Evolutionary conservation across 192 early-diverging fungal species (phyloP).

Genomic region (Coemansia sp.): DNA sequence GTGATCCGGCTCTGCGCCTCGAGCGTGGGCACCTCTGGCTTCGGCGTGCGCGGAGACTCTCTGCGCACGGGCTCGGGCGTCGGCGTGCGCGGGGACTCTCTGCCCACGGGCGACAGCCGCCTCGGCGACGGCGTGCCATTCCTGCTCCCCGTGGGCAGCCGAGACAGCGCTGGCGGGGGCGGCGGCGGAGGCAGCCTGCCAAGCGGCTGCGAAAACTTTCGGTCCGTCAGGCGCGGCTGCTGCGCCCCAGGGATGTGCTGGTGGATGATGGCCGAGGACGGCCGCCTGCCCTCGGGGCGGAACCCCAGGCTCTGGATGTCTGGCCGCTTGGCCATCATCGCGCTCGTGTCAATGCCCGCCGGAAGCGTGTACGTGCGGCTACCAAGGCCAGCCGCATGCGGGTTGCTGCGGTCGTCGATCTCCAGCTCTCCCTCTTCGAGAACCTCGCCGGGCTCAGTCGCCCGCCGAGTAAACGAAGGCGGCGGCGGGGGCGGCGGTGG

Average conservation of each 20-base stretch:
- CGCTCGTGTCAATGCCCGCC: background rate
- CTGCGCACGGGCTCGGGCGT: conserved; percentile 7
- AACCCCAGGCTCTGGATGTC: background rate
- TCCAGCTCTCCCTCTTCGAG: conserved; percentile 49
- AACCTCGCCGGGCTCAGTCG: conserved; percentile 28
- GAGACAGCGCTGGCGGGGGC: background rate
- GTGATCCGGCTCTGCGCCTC: conserved; percentile 36
- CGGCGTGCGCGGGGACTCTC: conserved; percentile 13
- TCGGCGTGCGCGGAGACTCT: conserved; percentile 8
- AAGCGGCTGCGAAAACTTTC: conserved; percentile 4
- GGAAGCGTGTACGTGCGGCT: conserved; percentile 18
- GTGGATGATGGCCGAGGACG: background rate
- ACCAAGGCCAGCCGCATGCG: background rate
- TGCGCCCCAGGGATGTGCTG: background rate
- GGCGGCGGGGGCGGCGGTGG: conserved; percentile 14
- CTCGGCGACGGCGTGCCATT: conserved; percentile 24
- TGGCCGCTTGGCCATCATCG: background rate
- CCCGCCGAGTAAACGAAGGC: conserved; percentile 16
- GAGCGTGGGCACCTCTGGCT: conserved; percentile 2
- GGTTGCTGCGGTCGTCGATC: conserved; percentile 22
- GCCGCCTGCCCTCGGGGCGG: background rate
- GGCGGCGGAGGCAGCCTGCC: background rate
- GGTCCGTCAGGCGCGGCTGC: conserved; percentile 1
- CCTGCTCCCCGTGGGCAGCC: background rate
- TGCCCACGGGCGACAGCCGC: background rate